Conservation (phyloP, 108 stramenopile species). For the Craspedostauros australis region DNA sequence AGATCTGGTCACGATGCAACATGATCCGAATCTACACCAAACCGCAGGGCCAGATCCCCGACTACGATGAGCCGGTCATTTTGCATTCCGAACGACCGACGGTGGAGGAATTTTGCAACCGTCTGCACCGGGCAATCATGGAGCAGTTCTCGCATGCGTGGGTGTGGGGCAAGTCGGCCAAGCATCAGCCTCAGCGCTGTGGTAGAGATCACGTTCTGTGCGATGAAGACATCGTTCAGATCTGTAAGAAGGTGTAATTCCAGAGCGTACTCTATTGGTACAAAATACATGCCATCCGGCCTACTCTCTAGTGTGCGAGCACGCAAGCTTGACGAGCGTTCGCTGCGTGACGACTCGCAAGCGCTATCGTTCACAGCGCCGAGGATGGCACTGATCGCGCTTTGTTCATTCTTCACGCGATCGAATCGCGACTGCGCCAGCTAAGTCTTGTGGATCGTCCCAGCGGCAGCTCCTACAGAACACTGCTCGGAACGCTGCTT, state of each 20-base stretch:
- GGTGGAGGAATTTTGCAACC: conserved; percentile 96
- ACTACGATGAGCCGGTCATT: conserved; percentile 97
- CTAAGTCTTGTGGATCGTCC: no score
- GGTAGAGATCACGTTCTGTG: conserved; percentile 92
- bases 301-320: no score
- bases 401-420: no score
- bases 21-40: conserved; percentile 97
- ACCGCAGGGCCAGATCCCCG: conserved; percentile 97
- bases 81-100: conserved; percentile 92
- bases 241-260: conserved; percentile 39
- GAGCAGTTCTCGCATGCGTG: conserved; percentile 89
- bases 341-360: no score
- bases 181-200: conserved; percentile 97
- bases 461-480: no score
- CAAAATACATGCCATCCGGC: no score
- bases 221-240: conserved; percentile 92
- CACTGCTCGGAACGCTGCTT: no score
- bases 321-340: no score
- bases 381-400: no score
- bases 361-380: no score
- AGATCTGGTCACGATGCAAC: conserved; percentile 78
- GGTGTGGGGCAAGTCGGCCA: conserved; percentile 82
- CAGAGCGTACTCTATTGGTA: no score
- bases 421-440: no score
- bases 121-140: conserved; percentile 82